Evolutionary conservation across 1,139 yeast species (phyloP), one percentile per base, ranked within the genome.

Genomic region (Debaryomyces subglobosus): DNA sequence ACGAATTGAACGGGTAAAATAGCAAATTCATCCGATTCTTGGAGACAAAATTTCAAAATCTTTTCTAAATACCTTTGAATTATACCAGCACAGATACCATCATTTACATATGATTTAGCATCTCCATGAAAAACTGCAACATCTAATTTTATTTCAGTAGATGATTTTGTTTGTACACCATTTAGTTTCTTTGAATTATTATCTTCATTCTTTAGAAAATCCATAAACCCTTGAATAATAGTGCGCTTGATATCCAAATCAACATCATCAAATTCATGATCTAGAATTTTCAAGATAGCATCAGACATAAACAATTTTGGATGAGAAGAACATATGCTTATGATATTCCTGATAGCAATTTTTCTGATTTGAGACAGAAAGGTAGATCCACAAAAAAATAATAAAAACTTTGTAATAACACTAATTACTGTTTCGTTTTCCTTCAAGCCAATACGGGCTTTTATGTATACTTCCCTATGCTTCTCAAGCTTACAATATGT

Each of bases 31-130:
- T 74, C 72, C 37, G 80, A 77, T 16, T 77, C 77, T 1, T 67
- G 62, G 3, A 79, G 60, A 51, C 90, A 81, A 24, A 84, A 62
- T 3, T 67, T 64, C 30, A 86, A 65, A 5, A 86, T 72, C 5
- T 65, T 63, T 2, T 64, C 64, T 46, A 85, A 64, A 57, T 83
- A 88, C 43, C 89, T 69, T 50, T 89, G 90, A 16, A 83, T 85
- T 10, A 89, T 59, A 0, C 89, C 84, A 0, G 92, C 80, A 60
- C 94, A 85, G 0, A 88, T 81, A 13, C 90, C 87, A 60, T 89
- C 95, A 54, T 74, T 79, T 30, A 78, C 74, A 53, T 76, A 75
- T 0, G 70, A 59, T 48, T 67, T 69, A 2, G 74, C 61, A 6
- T 73, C 68, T 0, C 88, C 88, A 57, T 80, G 83, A 55, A 84